Base-by-base conservation (phyloP, 2,329 filamentous ascomycete species). In the Hawksworthiomyces lignivorus region DNA sequence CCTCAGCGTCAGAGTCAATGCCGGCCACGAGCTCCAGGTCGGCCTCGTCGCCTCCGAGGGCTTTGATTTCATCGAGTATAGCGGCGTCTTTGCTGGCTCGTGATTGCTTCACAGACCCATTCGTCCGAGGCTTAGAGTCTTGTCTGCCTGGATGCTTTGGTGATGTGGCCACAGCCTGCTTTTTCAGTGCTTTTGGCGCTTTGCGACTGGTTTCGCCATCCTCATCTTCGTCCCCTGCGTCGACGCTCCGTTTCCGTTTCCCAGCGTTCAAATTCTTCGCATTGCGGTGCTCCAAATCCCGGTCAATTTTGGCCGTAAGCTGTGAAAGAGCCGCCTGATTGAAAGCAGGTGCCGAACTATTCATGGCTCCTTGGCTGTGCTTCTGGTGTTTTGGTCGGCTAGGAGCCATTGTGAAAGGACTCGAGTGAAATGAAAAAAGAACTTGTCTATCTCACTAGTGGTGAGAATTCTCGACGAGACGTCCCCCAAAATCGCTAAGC, bases 31-130 rank as follows among this genome's bases (percentile, higher is more conserved):
- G 68, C 27, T 76, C 72, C 32, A 81, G 57, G 48, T 84, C 80
- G 31, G 76, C 68, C 57, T 83, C 75, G 40, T 81, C 77, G 12
- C 80, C 80, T 4, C 79, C 80, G 2, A 84, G 63, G 12, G 75
- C 76, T 49, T 70, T 67, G 47, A 84, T 84, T 53, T 84, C 80
- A 43, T 76, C 70, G 7, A 84, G 61, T 5, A 84, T 62, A 7
- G 48, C 30, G 17, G 43, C 29, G 29, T 50, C 48, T 36, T 52
- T 50, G 46, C 46, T 44, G 47, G 41, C 33, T 40, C 40, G 24
- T 26, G 2, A 8, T 26, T 12, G 24, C 8, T 26, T 26, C 24
- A n/a, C n/a, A n/a, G n/a, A n/a, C n/a, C n/a, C n/a, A n/a, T n/a
- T n/a, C n/a, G n/a, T n/a, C n/a, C n/a, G n/a, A n/a, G n/a, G 24